Evolutionary conservation across 768 basidiomycete species (phyloP).

Genomic region (Collybia nuda): DNA sequence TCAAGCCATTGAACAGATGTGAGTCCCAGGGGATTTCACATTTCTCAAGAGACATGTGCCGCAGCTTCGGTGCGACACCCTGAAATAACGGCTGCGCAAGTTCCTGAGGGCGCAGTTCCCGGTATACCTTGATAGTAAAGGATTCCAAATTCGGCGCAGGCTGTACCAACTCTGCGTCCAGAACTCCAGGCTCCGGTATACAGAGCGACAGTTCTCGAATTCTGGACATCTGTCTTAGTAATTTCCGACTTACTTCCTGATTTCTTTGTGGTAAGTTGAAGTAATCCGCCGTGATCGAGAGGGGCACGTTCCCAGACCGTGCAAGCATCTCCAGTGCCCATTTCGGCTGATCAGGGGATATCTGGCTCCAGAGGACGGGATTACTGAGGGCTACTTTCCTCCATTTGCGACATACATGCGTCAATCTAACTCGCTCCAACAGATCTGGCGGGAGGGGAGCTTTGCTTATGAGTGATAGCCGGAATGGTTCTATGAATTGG

Average conservation of each 20-base stretch:
- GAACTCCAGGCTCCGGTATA: not conserved
- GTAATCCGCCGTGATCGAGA: conserved; percentile 4
- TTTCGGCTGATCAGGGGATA: not conserved
- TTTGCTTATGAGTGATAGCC: conserved; percentile 1
- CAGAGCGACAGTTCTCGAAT: conserved; percentile 5
- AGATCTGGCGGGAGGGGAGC: not conserved
- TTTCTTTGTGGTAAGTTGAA: not conserved
- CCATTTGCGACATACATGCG: conserved; percentile 7
- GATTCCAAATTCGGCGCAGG: not conserved
- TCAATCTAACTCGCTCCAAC: conserved; percentile 1
- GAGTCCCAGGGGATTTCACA: conserved; percentile 1
- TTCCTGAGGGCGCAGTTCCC: not conserved
- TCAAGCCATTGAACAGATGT: not conserved
- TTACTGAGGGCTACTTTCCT: conserved; percentile 2
- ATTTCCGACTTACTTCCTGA: not conserved
- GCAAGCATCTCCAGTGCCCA: conserved; percentile 3
- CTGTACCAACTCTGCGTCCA: not conserved
- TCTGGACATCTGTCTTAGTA: not conserved
- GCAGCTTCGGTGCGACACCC: not conserved
- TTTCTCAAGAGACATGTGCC: conserved; percentile 3
- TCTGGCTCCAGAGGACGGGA: conserved; percentile 3
- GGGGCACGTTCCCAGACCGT: not conserved
- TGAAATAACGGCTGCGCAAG: not conserved
- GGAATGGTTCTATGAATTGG: not conserved
- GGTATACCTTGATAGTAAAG: not conserved